phyloP scores from a whole-genome alignment of 2,329 filamentous ascomycete species.

The Hirsutella minnesotensis region DNA sequence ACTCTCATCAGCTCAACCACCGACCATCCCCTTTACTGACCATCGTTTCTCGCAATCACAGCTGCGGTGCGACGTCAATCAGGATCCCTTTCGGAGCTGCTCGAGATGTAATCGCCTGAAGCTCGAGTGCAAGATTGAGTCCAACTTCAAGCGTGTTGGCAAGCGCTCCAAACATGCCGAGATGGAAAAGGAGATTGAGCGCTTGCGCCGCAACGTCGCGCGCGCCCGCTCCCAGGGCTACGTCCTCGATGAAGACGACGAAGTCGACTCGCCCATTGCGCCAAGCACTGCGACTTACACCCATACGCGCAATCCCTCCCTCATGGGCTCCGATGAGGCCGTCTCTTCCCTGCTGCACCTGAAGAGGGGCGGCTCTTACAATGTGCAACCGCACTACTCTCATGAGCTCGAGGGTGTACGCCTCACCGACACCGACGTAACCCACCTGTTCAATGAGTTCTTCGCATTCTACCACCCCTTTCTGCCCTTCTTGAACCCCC shows the following conservation, averaged over 20 bases:
- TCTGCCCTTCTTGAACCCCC: conserved; percentile 59
- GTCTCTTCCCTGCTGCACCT: conserved; percentile 55
- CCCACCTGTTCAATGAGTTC: conserved; percentile 60
- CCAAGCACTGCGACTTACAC: conserved; percentile 38
- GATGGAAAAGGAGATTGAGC: conserved; percentile 75
- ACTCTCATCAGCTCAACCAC: too few species aligned
- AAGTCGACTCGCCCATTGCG: conserved; percentile 47
- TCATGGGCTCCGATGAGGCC: conserved; percentile 58
- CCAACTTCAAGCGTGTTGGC: conserved; percentile 74
- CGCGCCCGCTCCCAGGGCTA: conserved; percentile 49
- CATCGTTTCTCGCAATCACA: conserved; percentile 17
- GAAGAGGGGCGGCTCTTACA: conserved; percentile 52
- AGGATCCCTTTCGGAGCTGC: conserved; percentile 69
- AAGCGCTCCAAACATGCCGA: conserved; percentile 76
- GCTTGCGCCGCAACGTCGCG: conserved; percentile 47
- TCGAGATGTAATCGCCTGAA: conserved; percentile 68
- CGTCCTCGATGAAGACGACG: conserved; percentile 41
- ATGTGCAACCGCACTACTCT: conserved; percentile 43
- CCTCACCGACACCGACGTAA: conserved; percentile 50
- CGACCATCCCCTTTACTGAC: neutral
- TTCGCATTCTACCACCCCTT: conserved; percentile 69
- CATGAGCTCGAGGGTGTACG: conserved; percentile 53
- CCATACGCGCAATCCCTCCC: conserved; percentile 48
- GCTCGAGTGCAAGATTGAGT: conserved; percentile 76
- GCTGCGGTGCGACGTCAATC: conserved; percentile 75